A percentile compares a stretch with the other conserved stretches of the same genome.
Conservation (phyloP, 2,329 filamentous ascomycete genomes). For the Magnaporthiopsis rhizophila region DNA sequence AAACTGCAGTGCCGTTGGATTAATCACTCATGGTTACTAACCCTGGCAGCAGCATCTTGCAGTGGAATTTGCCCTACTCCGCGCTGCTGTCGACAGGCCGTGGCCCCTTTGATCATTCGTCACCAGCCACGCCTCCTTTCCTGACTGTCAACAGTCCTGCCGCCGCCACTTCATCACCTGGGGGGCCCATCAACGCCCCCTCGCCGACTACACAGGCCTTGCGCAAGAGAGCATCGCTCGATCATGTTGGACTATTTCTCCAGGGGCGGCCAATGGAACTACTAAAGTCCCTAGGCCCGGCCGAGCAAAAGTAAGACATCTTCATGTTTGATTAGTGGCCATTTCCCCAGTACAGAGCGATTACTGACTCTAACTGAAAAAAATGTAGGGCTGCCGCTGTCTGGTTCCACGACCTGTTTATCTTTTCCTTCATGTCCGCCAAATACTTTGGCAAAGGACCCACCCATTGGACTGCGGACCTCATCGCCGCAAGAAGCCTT, state of each 20-base stretch:
- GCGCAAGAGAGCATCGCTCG: neutral
- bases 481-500: slow-evolving; percentile 3
- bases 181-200: neutral
- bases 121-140: neutral
- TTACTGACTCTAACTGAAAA: neutral
- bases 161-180: neutral
- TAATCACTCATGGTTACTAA: neutral
- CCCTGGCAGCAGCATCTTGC: neutral
- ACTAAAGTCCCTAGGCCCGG: neutral
- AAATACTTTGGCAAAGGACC: slow-evolving; percentile 4
- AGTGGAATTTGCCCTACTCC: neutral
- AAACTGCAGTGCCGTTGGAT: too few relatives aligned
- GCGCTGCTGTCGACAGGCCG: neutral
- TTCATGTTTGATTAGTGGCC: too few relatives aligned
- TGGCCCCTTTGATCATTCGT: neutral
- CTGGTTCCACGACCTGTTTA: slow-evolving; percentile 1
- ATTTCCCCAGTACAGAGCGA: too few relatives aligned
- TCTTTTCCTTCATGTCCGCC: slow-evolving; percentile 5
- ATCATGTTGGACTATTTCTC: neutral
- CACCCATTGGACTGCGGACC: neutral
- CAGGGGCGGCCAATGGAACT: neutral
- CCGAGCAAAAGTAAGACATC: neutral
- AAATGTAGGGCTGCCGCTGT: neutral
- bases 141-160: neutral
- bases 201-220: neutral